Percentiles rank a stretch among this genome's conserved stretches.
Conservation (phyloP, 352 stramenopile genomes). For the Phytopythium delawarense region DNA sequence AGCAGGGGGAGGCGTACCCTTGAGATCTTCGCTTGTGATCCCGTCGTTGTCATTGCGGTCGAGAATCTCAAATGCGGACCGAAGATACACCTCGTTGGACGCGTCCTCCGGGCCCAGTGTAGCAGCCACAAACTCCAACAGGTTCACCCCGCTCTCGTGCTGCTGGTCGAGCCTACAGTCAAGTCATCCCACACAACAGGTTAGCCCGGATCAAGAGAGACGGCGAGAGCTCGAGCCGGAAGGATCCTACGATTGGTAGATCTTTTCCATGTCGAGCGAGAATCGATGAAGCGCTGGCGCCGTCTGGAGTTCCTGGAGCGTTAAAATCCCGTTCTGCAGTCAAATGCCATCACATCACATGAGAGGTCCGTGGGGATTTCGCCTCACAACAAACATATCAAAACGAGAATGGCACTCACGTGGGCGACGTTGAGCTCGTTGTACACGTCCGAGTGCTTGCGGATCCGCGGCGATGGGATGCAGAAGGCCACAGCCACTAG, state of each 20-base stretch:
- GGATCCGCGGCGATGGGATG: conserved; percentile 51
- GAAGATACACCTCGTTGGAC: conserved; percentile 46
- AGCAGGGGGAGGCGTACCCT: conserved; percentile 12
- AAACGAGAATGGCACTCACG: conserved; percentile 17
- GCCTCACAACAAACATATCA: not conserved
- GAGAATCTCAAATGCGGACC: conserved; percentile 55
- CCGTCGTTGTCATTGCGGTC: conserved; percentile 55
- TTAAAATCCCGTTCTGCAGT: conserved; percentile 58
- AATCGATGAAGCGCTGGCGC: conserved; percentile 49
- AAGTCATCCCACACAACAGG: no score
- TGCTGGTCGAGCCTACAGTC: conserved; percentile 57
- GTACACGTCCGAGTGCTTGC: conserved; percentile 58
- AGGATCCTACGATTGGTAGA: conserved; percentile 47
- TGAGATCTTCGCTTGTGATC: conserved; percentile 54
- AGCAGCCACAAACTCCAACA: conserved; percentile 77
- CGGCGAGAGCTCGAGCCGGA: not conserved
- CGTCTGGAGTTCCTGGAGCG: conserved; percentile 54
- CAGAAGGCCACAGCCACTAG: conserved; percentile 72
- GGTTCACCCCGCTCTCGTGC: conserved; percentile 66
- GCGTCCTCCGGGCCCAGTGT: conserved; percentile 60
- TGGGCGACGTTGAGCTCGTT: conserved; percentile 78
- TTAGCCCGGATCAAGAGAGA: not conserved
- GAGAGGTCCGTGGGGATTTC: not conserved
- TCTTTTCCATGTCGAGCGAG: conserved; percentile 58
- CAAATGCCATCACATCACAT: not conserved